Conservation (phyloP, 2,329 filamentous ascomycete genomes). For the Penicillium brevicompactum region DNA sequence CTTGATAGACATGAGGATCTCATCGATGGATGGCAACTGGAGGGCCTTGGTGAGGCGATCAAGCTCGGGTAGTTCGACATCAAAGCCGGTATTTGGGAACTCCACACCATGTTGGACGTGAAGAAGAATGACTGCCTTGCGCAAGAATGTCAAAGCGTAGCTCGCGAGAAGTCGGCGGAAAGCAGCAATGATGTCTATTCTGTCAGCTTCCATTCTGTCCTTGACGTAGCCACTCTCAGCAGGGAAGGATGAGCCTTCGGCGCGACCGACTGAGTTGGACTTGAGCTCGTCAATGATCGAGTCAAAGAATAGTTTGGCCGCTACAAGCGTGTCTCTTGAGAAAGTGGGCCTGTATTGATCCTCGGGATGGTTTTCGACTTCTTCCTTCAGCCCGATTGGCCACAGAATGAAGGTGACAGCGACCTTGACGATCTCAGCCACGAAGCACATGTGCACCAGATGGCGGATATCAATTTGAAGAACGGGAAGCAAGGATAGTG, state of each 20-base stretch:
- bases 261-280: conserved; percentile 38
- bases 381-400: conserved; percentile 39
- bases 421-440: conserved; percentile 87
- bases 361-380: conserved; percentile 32
- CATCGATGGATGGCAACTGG: conserved; percentile 74
- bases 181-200: conserved; percentile 34
- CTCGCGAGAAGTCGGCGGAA: conserved; percentile 60
- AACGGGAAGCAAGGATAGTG: conserved; percentile 68
- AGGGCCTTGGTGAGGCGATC: conserved; percentile 77
- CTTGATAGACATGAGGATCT: conserved; percentile 67
- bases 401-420: conserved; percentile 58
- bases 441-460: conserved; percentile 80
- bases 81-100: conserved; percentile 71
- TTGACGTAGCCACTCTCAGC: conserved; percentile 41
- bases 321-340: conserved; percentile 30
- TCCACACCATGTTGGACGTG: conserved; percentile 88
- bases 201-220: conserved; percentile 39
- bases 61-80: conserved; percentile 73
- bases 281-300: conserved; percentile 41
- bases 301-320: conserved; percentile 41
- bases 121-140: conserved; percentile 80
- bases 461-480: conserved; percentile 75
- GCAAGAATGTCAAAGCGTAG: conserved; percentile 87
- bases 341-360: conserved; percentile 27
- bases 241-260: conserved; percentile 38